Conservation (phyloP, 1,284 basidiomycete species). For the Stereum hirsutum region DNA sequence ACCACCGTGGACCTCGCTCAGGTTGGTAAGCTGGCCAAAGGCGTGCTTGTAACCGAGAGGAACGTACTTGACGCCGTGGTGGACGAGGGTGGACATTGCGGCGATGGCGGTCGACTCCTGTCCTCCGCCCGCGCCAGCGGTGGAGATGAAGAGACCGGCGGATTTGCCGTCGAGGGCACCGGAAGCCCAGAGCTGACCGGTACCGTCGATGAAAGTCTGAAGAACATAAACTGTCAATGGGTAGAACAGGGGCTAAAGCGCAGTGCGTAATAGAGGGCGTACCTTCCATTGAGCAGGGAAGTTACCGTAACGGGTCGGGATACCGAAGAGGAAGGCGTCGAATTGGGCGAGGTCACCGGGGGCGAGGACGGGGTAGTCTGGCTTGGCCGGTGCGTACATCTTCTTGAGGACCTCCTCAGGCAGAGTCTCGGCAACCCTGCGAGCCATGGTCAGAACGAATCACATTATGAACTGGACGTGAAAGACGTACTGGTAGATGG, state of each 20-base stretch:
- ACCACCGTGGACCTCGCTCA: constrained; percentile 66
- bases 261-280: constrained; percentile 6
- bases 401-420: constrained; percentile 65
- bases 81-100: constrained; percentile 64
- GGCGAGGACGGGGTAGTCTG: constrained; percentile 65
- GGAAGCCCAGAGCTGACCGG: constrained; percentile 67
- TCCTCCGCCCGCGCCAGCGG: constrained; percentile 59
- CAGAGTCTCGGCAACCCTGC: constrained; percentile 79
- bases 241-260: background rate
- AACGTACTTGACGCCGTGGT: constrained; percentile 77
- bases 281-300: constrained; percentile 69
- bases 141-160: constrained; percentile 65
- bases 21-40: constrained; percentile 48
- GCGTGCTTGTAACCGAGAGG: constrained; percentile 68
- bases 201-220: constrained; percentile 75
- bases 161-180: constrained; percentile 79
- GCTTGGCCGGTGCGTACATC: constrained; percentile 71
- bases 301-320: constrained; percentile 74
- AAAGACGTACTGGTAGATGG: constrained; percentile 61
- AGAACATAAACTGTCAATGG: background rate
- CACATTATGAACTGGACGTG: background rate
- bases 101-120: constrained; percentile 65
- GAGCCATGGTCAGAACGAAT: constrained; percentile 1
- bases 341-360: constrained; percentile 57
- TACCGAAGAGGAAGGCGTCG: constrained; percentile 65